These are phyloP conservation scores for Cryptococcus wingfieldii DNA, from an alignment of 1,284 basidiomycete species.

Conservation along the genomic window DNA sequence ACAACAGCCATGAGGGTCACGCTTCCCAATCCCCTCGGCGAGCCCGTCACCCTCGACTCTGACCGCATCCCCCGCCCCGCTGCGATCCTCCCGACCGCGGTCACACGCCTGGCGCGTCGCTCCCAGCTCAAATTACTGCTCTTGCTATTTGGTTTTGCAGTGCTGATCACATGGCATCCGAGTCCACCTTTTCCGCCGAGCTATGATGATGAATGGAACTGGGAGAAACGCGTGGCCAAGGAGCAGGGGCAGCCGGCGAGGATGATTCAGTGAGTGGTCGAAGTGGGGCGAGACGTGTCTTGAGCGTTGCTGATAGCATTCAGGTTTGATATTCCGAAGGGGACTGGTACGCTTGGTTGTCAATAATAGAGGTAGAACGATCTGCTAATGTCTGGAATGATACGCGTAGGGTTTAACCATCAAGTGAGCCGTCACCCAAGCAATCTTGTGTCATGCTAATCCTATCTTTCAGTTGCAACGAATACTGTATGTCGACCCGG, in stretches of 20 bases:
- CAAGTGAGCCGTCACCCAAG: constrained; percentile 15
- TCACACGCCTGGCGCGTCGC: constrained; percentile 4
- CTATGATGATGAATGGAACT: constrained; percentile 30
- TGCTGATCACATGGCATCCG: constrained; percentile 18
- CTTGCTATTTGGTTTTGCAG: constrained; percentile 7
- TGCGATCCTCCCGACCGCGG: neutral
- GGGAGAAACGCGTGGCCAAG: constrained; percentile 22
- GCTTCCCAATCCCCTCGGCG: constrained; percentile 33
- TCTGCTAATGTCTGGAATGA: neutral
- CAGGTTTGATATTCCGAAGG: constrained; percentile 43
- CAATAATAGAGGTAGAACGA: neutral
- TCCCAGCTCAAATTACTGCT: constrained; percentile 8
- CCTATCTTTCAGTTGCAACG: constrained; percentile 21
- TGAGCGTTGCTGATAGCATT: neutral
- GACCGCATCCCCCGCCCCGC: neutral
- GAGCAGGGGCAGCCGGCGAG: constrained; percentile 29
- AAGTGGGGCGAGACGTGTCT: neutral
- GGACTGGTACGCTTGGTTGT: constrained; percentile 23
- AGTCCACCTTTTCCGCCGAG: constrained; percentile 39
- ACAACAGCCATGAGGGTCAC: constrained; percentile 20
- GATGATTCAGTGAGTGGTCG: constrained; percentile 36
- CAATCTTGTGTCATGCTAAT: constrained; percentile 5
- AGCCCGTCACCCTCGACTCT: constrained; percentile 27
- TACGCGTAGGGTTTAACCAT: constrained; percentile 30
- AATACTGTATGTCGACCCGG: constrained; percentile 14